A percentile compares a stretch with the other conserved stretches of the same genome.
Conservation (phyloP, 805 yeast genomes). For the Candida corydali region DNA sequence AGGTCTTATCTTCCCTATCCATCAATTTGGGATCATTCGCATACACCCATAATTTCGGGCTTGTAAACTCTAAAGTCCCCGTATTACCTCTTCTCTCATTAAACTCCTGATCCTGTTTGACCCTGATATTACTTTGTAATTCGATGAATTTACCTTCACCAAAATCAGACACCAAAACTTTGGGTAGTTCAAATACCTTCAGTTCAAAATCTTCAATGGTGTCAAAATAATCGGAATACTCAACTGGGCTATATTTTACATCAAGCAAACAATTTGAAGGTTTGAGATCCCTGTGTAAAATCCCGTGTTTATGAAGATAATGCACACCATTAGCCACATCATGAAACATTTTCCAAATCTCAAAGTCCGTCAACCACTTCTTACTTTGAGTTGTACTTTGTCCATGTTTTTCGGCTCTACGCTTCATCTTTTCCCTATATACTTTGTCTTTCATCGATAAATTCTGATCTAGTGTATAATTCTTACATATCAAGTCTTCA, state of each 20-base stretch:
- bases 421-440: constrained; percentile 21
- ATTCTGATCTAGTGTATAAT: constrained; percentile 19
- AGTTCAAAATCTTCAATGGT: constrained; percentile 12
- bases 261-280: constrained; percentile 81
- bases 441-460: constrained; percentile 25
- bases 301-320: constrained; percentile 68
- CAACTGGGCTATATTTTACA: constrained; percentile 16
- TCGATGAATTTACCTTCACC: constrained; percentile 85
- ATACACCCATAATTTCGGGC: constrained; percentile 67
- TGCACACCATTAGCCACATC: constrained; percentile 69
- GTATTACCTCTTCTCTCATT: constrained; percentile 74
- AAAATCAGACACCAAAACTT: constrained; percentile 79
- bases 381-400: not conserved
- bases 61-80: constrained; percentile 83
- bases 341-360: constrained; percentile 62
- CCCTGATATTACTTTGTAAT: constrained; percentile 21
- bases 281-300: constrained; percentile 84
- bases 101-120: constrained; percentile 6
- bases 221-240: not conserved
- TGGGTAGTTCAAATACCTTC: constrained; percentile 43
- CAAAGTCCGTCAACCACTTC: constrained; percentile 46
- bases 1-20: constrained; percentile 31
- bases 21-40: constrained; percentile 15
- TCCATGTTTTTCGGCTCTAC: constrained; percentile 14
- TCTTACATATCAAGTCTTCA: constrained; percentile 50